Evolutionary conservation across 169 alveolate species (phyloP).

Genomic region (Babesia caballi): DNA sequence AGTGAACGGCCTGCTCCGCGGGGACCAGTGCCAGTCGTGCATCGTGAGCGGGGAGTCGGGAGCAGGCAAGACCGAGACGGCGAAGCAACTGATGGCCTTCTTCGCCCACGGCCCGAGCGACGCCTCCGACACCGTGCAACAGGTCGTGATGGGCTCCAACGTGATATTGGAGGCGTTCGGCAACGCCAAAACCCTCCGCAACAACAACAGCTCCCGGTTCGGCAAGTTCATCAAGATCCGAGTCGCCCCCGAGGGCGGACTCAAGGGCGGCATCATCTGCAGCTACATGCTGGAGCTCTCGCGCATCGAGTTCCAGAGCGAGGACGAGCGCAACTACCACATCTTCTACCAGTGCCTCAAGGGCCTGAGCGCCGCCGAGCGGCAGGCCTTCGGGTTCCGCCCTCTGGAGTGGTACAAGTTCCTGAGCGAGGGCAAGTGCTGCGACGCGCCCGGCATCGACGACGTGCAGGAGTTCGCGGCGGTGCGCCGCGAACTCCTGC

Average conservation of each 20-base stretch:
- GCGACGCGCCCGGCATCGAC: slow-evolving; percentile 74
- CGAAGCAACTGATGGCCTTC: slow-evolving; percentile 86
- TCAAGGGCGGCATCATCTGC: slow-evolving; percentile 88
- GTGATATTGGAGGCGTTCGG: slow-evolving; percentile 98
- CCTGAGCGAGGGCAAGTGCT: slow-evolving; percentile 69
- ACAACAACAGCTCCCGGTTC: slow-evolving; percentile 96
- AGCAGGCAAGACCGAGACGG: slow-evolving; percentile 99
- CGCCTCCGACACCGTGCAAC: slow-evolving; percentile 31
- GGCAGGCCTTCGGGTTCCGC: slow-evolving; percentile 26
- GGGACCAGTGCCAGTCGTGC: slow-evolving; percentile 86
- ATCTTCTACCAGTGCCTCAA: slow-evolving; percentile 86
- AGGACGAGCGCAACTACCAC: slow-evolving; percentile 95
- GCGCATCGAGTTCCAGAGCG: slow-evolving; percentile 85
- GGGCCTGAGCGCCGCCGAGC: slow-evolving; percentile 60
- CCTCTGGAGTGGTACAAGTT: slow-evolving; percentile 58
- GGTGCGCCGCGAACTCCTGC: slow-evolving; percentile 35
- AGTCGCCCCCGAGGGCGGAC: slow-evolving; percentile 85
- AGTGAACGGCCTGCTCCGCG: slow-evolving; percentile 72
- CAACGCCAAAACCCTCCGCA: slow-evolving; percentile 96
- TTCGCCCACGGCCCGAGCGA: slow-evolving; percentile 67
- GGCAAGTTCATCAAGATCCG: slow-evolving; percentile 95
- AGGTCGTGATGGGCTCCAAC: slow-evolving; percentile 81
- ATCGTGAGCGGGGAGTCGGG: slow-evolving; percentile 99
- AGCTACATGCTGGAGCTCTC: slow-evolving; percentile 95
- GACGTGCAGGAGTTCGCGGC: slow-evolving; percentile 67